Conservation (phyloP, 805 yeast species). For the Schizosaccharomyces lindneri region DNA sequence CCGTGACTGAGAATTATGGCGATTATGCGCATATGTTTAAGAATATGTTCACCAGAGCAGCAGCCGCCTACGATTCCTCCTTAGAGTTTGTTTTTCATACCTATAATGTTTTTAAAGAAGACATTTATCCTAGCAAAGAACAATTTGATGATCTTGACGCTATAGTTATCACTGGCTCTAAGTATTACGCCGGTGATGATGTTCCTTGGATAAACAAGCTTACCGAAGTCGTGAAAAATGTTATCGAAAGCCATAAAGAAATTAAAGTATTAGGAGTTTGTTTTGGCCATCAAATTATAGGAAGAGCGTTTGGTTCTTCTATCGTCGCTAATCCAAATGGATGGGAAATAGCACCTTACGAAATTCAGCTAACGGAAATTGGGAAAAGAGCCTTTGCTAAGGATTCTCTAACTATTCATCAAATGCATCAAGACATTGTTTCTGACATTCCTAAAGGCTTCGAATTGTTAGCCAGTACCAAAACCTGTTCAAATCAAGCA, state of each 20-base stretch:
- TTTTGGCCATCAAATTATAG: slow-evolving; percentile 68
- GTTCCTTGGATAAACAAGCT: slow-evolving; percentile 16
- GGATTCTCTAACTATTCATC: slow-evolving; percentile 19
- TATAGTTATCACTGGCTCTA: neutral
- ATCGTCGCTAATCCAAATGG: slow-evolving; percentile 37
- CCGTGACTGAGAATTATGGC: neutral
- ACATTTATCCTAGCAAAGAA: neutral
- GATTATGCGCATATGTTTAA: neutral
- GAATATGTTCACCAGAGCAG: neutral
- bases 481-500: slow-evolving; percentile 41
- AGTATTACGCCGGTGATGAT: slow-evolving; percentile 3
- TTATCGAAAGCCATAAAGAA: neutral
- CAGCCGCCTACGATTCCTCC: neutral
- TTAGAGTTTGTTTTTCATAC: neutral
- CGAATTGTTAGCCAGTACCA: slow-evolving; percentile 27
- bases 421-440: slow-evolving; percentile 36
- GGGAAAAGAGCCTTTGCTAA: slow-evolving; percentile 15
- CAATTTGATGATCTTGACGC: neutral
- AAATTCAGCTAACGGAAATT: slow-evolving; percentile 18
- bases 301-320: slow-evolving; percentile 35
- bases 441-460: slow-evolving; percentile 14
- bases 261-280: slow-evolving; percentile 36
- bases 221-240: slow-evolving; percentile 10
- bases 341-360: slow-evolving; percentile 46
- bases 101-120: neutral